Evolutionary conservation across 2,329 filamentous ascomycete species (phyloP).

Genomic region (Aureobasidium sp.): DNA sequence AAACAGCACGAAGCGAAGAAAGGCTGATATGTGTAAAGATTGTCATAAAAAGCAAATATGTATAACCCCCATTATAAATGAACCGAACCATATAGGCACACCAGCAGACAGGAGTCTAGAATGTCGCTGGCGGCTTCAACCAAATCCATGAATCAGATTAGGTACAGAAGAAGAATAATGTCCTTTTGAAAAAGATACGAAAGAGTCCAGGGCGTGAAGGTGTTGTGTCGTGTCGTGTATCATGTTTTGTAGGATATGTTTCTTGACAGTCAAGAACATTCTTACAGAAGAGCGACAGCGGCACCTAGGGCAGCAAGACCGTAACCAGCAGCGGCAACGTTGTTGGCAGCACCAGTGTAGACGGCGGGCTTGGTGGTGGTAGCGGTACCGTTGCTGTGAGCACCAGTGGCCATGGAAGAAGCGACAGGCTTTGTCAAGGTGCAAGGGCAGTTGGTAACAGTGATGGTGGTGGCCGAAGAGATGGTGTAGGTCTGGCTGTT

Average conservation of each 20-base stretch:
- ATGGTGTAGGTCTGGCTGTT: conserved; percentile 17
- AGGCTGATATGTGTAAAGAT: background rate
- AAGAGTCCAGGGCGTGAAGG: background rate
- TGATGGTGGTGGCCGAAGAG: conserved; percentile 16
- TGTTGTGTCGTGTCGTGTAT: background rate
- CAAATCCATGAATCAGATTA: background rate
- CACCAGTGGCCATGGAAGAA: background rate
- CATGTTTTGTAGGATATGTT: background rate
- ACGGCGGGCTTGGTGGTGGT: conserved; percentile 2
- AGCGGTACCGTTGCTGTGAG: background rate
- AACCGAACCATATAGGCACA: background rate
- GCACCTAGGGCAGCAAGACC: conserved; percentile 10
- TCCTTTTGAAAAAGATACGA: background rate
- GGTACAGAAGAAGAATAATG: background rate
- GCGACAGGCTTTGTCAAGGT: background rate
- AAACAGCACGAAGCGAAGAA: background rate
- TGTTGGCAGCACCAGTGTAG: conserved; percentile 5
- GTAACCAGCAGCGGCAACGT: background rate
- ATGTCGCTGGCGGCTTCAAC: background rate
- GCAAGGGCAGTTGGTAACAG: conserved; percentile 12
- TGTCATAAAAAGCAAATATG: background rate
- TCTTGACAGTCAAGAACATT: background rate
- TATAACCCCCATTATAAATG: background rate
- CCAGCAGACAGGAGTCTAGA: background rate
- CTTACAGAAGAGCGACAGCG: conserved; percentile 12